Conservation (phyloP, 2,329 filamentous ascomycete genomes). For the Pseudogymnoascus sp. region DNA sequence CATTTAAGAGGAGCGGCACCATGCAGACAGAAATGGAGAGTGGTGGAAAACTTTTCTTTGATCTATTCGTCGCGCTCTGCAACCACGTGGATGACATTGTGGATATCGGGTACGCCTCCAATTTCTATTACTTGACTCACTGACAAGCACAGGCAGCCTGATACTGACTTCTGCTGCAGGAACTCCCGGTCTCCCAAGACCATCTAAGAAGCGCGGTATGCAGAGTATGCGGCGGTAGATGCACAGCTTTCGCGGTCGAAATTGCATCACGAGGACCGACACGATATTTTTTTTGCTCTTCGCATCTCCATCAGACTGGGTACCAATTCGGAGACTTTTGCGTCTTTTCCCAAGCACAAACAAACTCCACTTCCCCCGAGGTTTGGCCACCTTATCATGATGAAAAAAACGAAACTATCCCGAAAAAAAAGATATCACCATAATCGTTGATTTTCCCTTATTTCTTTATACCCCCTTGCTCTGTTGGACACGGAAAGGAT, state of each 20-base stretch:
- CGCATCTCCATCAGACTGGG: conserved; percentile 32
- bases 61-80: conserved; percentile 96
- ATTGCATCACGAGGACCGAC: conserved; percentile 26
- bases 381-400: conserved; percentile 40
- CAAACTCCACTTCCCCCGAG: conserved; percentile 35
- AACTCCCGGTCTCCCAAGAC: conserved; percentile 44
- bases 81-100: conserved; percentile 96
- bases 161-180: conserved; percentile 28
- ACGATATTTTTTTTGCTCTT: not conserved
- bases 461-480: conserved; percentile 30
- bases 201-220: conserved; percentile 36
- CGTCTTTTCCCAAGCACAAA: conserved; percentile 25
- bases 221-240: conserved; percentile 22
- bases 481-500: conserved; percentile 27
- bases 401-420: conserved; percentile 17
- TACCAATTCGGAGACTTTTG: conserved; percentile 24
- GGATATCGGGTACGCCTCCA: conserved; percentile 51
- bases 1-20: conserved; percentile 95
- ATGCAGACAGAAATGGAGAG: conserved; percentile 99
- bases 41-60: conserved; percentile 91
- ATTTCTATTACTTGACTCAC: conserved; percentile 17
- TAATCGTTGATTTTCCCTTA: conserved; percentile 30
- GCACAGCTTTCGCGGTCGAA: conserved; percentile 25
- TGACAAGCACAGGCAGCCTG: conserved; percentile 17
- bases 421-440: conserved; percentile 15